Percentiles rank a stretch among this genome's conserved stretches.
These are phyloP conservation scores for Paxillus rubicundulus DNA, from an alignment of 768 basidiomycete genomes.

Conservation along the genomic window DNA sequence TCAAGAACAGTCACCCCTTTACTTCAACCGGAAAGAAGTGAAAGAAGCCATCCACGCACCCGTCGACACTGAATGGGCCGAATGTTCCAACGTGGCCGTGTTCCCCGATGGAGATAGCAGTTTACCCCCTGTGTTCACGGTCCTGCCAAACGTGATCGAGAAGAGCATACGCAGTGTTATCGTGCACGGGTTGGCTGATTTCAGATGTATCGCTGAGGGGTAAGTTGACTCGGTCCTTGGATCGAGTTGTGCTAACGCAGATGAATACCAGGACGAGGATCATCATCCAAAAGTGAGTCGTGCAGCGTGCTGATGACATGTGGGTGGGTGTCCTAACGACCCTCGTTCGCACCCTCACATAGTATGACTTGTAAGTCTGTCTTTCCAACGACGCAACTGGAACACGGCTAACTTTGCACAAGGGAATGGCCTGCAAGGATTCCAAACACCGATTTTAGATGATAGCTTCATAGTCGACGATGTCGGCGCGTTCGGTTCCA, in stretches of 20 bases:
- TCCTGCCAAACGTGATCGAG: slow-evolving; percentile 74
- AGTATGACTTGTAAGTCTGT: slow-evolving; percentile 41
- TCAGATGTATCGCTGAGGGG: slow-evolving; percentile 73
- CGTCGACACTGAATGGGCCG: slow-evolving; percentile 52
- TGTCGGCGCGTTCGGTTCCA: slow-evolving; percentile 62
- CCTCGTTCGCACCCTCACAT: not conserved
- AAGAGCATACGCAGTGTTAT: slow-evolving; percentile 68
- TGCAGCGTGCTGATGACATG: not conserved
- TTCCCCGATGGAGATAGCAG: slow-evolving; percentile 63
- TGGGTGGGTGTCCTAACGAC: not conserved
- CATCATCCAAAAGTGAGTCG: slow-evolving; percentile 59
- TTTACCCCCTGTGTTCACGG: slow-evolving; percentile 58
- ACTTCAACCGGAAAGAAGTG: slow-evolving; percentile 69
- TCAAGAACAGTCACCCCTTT: slow-evolving; percentile 59
- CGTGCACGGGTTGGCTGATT: slow-evolving; percentile 72
- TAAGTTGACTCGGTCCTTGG: slow-evolving; percentile 25
- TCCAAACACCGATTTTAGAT: slow-evolving; percentile 62
- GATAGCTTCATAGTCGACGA: slow-evolving; percentile 73
- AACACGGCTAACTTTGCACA: slow-evolving; percentile 23
- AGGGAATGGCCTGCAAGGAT: slow-evolving; percentile 69
- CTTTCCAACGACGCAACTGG: not conserved
- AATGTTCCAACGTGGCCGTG: slow-evolving; percentile 59
- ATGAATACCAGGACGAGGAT: slow-evolving; percentile 46
- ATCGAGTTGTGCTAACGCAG: slow-evolving; percentile 5
- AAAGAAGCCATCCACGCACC: slow-evolving; percentile 70